Evolutionary conservation across 768 basidiomycete genomes (phyloP).

Genomic region (Leucocoprinus sp.): DNA sequence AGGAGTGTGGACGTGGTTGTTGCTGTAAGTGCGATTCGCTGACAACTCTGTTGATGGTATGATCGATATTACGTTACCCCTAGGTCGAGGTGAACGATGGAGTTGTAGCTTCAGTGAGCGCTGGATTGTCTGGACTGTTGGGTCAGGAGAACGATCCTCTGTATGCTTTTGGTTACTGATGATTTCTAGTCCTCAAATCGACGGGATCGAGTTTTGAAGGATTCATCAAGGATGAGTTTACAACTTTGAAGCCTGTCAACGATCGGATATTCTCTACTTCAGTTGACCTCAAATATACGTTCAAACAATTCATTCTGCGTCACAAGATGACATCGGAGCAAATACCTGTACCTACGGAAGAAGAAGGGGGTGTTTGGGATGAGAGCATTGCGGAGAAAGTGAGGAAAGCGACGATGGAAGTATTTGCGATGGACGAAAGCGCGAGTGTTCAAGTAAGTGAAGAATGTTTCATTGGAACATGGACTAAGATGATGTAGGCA

Average conservation of each 20-base stretch:
- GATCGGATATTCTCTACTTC: conserved; percentile 91
- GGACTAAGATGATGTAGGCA: conserved; percentile 49
- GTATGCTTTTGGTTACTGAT: neutral
- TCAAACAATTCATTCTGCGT: conserved; percentile 37
- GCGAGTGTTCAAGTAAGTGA: conserved; percentile 81
- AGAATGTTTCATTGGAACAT: neutral
- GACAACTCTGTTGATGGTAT: neutral
- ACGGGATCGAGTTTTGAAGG: conserved; percentile 79
- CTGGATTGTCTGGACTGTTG: conserved; percentile 73
- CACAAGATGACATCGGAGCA: conserved; percentile 44
- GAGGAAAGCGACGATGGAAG: conserved; percentile 59
- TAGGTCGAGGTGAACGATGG: conserved; percentile 62
- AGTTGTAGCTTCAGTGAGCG: conserved; percentile 53
- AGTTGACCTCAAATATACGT: conserved; percentile 68
- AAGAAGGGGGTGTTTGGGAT: conserved; percentile 50
- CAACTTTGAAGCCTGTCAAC: conserved; percentile 75
- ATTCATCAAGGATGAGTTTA: conserved; percentile 81
- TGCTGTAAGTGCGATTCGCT: conserved; percentile 10
- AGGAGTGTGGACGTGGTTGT: conserved; percentile 31
- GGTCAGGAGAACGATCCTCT: conserved; percentile 35
- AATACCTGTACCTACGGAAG: too few species aligned
- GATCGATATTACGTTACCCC: neutral
- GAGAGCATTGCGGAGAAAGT: conserved; percentile 43
- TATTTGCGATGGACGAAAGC: conserved; percentile 83
- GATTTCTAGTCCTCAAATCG: conserved; percentile 75